These are phyloP conservation scores for Aegilops sharonensis DNA, from an alignment of 176 grass and related monocot genomes.

Conservation along the genomic window DNA sequence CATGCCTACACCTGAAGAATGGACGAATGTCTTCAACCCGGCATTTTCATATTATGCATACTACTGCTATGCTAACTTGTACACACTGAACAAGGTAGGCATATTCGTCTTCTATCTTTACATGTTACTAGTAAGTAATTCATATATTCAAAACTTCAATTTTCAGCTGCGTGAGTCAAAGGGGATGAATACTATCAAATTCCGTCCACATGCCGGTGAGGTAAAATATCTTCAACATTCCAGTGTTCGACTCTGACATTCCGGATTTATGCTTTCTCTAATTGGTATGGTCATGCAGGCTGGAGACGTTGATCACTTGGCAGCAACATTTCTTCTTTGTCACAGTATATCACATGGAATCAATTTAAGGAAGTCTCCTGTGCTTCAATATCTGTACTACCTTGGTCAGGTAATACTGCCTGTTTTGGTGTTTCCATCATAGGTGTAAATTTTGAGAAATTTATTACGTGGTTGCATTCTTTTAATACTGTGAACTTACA, in stretches of 20 bases:
- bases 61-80: conserved; percentile 98
- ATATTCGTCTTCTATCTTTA: conserved; percentile 6
- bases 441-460: neutral
- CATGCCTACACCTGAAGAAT: conserved; percentile 92
- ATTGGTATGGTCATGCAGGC: conserved; percentile 49
- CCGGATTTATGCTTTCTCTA: conserved; percentile 27
- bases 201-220: conserved; percentile 97
- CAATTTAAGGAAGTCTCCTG: conserved; percentile 93
- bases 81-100: conserved; percentile 86
- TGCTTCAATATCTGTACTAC: conserved; percentile 98
- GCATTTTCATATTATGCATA: conserved; percentile 99
- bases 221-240: conserved; percentile 37
- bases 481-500: neutral
- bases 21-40: conserved; percentile 98
- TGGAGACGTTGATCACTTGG: conserved; percentile 92
- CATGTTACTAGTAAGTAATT: conserved; percentile 28
- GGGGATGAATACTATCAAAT: conserved; percentile 97
- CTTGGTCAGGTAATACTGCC: conserved; percentile 72
- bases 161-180: conserved; percentile 93
- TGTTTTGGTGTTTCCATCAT: conserved; percentile 7
- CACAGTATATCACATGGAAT: conserved; percentile 95
- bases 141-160: conserved; percentile 16
- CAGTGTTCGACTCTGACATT: conserved; percentile 17
- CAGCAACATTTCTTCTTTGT: conserved; percentile 83
- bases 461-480: conserved; percentile 4